These are phyloP conservation scores for Volutella citrinella DNA, from an alignment of 2,329 filamentous ascomycete species.

Conservation along the genomic window DNA sequence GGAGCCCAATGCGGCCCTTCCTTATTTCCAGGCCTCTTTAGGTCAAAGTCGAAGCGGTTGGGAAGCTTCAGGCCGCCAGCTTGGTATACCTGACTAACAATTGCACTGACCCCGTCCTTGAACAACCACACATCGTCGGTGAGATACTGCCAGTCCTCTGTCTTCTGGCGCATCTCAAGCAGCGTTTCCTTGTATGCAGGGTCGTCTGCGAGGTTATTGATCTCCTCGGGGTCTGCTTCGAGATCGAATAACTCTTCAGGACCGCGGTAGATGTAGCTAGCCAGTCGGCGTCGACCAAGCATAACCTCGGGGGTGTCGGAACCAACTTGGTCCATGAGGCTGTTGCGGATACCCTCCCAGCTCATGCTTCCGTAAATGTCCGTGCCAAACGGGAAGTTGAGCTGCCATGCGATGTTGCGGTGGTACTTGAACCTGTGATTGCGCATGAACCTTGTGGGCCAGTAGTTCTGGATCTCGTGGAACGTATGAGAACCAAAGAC, in stretches of 20 bases:
- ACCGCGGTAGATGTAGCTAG: conserved; percentile 40
- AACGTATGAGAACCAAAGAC: conserved; percentile 51
- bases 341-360: conserved; percentile 43
- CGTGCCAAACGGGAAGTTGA: conserved; percentile 46
- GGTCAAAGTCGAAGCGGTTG: conserved; percentile 4
- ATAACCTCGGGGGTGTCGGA: conserved; percentile 7
- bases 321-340: too few relatives aligned
- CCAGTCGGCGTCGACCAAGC: conserved; percentile 35
- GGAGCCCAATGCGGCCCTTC: too few relatives aligned
- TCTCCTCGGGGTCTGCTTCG: conserved; percentile 41
- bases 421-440: conserved; percentile 36
- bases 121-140: conserved; percentile 4
- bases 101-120: conserved; percentile 3
- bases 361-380: conserved; percentile 40
- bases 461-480: conserved; percentile 48
- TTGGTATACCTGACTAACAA: background rate
- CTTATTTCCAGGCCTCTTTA: conserved; percentile 1
- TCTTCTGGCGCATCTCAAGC: background rate
- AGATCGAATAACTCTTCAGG: conserved; percentile 46
- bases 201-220: conserved; percentile 30
- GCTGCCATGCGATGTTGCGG: conserved; percentile 44
- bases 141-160: conserved; percentile 3
- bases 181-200: background rate
- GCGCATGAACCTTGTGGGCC: conserved; percentile 44
- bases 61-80: conserved; percentile 1